phyloP scores from a whole-genome alignment of 108 stramenopile species.

The Cyclostephanos invisitatus region DNA sequence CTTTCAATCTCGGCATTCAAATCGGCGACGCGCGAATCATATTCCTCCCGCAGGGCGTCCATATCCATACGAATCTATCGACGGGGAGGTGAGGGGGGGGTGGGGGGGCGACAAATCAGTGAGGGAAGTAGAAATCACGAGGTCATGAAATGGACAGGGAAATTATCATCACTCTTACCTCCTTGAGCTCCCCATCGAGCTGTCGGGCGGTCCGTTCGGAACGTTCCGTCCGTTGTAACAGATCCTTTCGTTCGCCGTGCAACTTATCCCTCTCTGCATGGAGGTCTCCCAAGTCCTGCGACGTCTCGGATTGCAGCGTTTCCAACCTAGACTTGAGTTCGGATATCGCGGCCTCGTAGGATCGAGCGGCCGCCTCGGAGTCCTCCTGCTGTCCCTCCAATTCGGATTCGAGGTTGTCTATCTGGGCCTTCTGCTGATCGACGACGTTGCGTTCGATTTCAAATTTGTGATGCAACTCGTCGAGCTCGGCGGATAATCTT shows the following conservation, averaged over 20 bases:
- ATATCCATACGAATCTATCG: conserved; percentile 24
- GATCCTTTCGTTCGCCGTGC: conserved; percentile 14
- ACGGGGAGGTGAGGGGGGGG: not conserved
- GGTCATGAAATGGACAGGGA: not conserved
- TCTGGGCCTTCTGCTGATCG: conserved; percentile 33
- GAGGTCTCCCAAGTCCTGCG: conserved; percentile 15
- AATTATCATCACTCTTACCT: conserved; percentile 8
- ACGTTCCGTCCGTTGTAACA: conserved; percentile 27
- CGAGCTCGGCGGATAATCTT: conserved; percentile 15
- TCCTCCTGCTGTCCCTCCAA: conserved; percentile 33
- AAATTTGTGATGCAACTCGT: conserved; percentile 31
- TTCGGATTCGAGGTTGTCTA: conserved; percentile 29
- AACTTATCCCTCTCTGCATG: conserved; percentile 29
- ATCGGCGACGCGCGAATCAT: conserved; percentile 33
- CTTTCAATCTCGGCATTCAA: conserved; percentile 32
- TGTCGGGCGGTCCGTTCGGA: conserved; percentile 25
- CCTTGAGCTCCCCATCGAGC: conserved; percentile 31
- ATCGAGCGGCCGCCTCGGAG: conserved; percentile 39
- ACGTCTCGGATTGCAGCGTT: conserved; percentile 21
- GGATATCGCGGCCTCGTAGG: conserved; percentile 43
- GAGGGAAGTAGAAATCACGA: not conserved
- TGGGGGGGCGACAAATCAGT: not conserved
- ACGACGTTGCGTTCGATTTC: conserved; percentile 33
- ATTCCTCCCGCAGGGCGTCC: conserved; percentile 41
- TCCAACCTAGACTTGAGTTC: conserved; percentile 36